A percentile compares a stretch with the other conserved stretches of the same genome.
These are phyloP conservation scores for Cercospora citrullina DNA, from an alignment of 2,329 filamentous ascomycete genomes.

Conservation along the genomic window DNA sequence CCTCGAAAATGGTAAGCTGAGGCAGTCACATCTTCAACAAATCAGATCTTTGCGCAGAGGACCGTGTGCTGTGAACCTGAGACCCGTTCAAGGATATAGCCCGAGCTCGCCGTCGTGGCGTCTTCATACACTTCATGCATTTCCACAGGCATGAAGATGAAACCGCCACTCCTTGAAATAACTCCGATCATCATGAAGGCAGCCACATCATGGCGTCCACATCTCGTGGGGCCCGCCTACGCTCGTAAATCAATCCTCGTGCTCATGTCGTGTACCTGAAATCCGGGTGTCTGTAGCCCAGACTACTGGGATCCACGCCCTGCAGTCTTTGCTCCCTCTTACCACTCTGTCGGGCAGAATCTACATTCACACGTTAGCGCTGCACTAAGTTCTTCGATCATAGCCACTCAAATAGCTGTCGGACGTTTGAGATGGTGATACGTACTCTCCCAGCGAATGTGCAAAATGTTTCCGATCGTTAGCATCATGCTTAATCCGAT, in stretches of 20 bases:
- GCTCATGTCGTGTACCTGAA: conserved; percentile 41
- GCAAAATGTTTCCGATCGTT: conserved; percentile 40
- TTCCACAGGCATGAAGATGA: not conserved
- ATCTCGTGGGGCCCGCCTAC: not conserved
- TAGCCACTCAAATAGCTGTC: not conserved
- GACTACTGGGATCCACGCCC: conserved; percentile 32
- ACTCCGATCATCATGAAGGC: not conserved
- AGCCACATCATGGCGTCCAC: conserved; percentile 5
- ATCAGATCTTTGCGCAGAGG: not conserved
- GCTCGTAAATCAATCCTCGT: conserved; percentile 3
- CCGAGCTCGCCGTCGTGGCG: not conserved
- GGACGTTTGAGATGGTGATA: not conserved
- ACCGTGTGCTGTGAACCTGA: not conserved
- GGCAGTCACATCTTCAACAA: not conserved
- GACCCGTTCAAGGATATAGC: not conserved
- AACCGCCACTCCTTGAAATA: not conserved
- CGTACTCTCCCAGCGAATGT: conserved; percentile 46
- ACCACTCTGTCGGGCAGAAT: conserved; percentile 41
- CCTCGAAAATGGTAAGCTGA: not conserved
- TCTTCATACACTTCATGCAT: not conserved
- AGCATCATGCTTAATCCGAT: conserved; percentile 42
- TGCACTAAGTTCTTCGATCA: not conserved
- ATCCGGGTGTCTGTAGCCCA: conserved; percentile 46
- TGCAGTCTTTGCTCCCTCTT: conserved; percentile 42
- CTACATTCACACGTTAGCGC: conserved; percentile 1